Evolutionary conservation across 192 early-diverging fungal genomes (phyloP), one percentile per base, ranked within the genome.

Genomic region (Entomortierella beljakovae): DNA sequence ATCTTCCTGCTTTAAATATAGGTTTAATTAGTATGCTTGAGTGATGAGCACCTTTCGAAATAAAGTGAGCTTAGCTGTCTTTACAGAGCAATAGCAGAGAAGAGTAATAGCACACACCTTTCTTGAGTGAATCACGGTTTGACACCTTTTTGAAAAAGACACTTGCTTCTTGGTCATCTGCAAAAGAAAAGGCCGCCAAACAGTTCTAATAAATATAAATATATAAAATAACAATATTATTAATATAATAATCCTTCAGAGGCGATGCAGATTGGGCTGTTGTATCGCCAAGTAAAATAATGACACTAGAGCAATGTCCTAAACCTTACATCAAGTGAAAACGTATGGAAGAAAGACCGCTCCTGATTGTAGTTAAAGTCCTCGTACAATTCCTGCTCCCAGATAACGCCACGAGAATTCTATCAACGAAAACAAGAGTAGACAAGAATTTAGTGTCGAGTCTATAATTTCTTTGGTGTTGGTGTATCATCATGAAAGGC

Each of bases 341-440:
- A 90, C 22, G 90, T 90, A 61, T 89, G 89, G 66, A 94, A 94
- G 68, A 86, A 93, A 11, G 88, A 86, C 20, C 79, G 54, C 37
- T 90, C 88, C 56, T 88, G 82, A 9, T 63, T 71, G 69, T 90
- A 90, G 43, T 90, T 86, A 82, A 94, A 93, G 50, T 86, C 86
- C 65, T 90, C 81, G 72, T 91, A 93, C 11, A 94, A 67, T 80
- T 94, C 93, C 72, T 94, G 93, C 70, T 94, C 93, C 93, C 93
- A 94, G 32, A 92, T 71, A 34, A 93, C 83, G n/a, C 86, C 83
- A 43, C 76, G 74, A 51, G 88, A 72, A 26, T 79, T 76, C 82
- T 84, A 65, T n/a, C 33, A 25, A 51, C 20, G 1, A 48, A 18
- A 32, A 10, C 53, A 33, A 42, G 48, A 48, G 32, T 68, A 18